These are phyloP conservation scores for Gossypium trilobum DNA, from an alignment of 441 rosid species.

Conservation along the genomic window DNA sequence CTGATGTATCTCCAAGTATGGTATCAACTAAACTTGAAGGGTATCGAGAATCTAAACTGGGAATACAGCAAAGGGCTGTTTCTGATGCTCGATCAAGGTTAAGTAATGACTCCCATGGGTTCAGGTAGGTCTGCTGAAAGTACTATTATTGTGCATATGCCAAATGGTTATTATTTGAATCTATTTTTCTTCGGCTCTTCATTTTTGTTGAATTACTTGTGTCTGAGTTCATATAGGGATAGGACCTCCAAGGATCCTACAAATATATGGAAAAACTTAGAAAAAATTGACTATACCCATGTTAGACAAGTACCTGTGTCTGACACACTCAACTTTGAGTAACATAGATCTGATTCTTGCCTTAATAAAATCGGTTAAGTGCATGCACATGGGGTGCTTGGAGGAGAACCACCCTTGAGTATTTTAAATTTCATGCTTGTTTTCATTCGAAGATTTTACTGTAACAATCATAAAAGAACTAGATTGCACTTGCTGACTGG, in stretches of 20 bases:
- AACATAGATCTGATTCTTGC: conserved; percentile 1
- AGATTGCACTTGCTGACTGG: not conserved
- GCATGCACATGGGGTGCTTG: not conserved
- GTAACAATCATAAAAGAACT: conserved; percentile 1
- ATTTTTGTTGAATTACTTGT: too few relatives aligned
- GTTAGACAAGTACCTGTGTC: too few relatives aligned
- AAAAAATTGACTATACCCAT: too few relatives aligned
- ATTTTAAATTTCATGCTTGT: not conserved
- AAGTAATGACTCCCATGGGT: conserved; percentile 65
- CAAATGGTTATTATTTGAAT: not conserved
- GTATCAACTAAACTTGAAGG: conserved; percentile 56
- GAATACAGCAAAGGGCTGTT: conserved; percentile 53
- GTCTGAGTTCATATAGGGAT: too few relatives aligned
- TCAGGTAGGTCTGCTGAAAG: conserved; percentile 45
- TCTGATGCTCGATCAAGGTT: conserved; percentile 60
- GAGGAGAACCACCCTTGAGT: not conserved
- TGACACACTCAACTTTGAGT: too few relatives aligned
- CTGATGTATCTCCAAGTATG: conserved; percentile 53
- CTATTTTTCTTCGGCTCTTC: too few relatives aligned
- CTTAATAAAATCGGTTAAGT: not conserved
- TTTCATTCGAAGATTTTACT: not conserved
- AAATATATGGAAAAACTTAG: too few relatives aligned
- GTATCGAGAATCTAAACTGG: conserved; percentile 69
- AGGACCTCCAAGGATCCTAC: too few relatives aligned
- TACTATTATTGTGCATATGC: conserved; percentile 9